Conservation (phyloP, 495 filamentous ascomycete species). For the Talaromyces proteolyticus region DNA sequence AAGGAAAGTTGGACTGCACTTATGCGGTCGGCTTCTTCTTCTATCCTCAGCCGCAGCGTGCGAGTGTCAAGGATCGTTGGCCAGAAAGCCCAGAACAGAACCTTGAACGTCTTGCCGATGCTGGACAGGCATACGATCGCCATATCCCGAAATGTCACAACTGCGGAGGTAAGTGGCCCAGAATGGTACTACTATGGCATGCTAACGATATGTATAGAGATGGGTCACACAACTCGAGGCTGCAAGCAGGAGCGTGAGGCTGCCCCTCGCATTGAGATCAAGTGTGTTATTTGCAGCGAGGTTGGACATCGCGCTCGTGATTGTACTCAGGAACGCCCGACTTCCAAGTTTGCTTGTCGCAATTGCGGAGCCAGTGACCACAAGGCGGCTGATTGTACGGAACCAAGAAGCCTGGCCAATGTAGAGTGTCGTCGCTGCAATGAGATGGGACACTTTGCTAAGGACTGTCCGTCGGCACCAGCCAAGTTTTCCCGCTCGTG, state of each 20-base stretch:
- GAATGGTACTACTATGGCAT: neutral
- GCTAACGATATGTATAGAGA: constrained; percentile 35
- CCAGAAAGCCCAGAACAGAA: constrained; percentile 64
- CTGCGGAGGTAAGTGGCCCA: constrained; percentile 48
- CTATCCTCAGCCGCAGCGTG: constrained; percentile 56
- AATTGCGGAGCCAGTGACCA: constrained; percentile 72
- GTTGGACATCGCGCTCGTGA: constrained; percentile 65
- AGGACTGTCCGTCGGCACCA: constrained; percentile 65
- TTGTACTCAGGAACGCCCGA: constrained; percentile 57
- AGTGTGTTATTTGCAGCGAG: constrained; percentile 71
- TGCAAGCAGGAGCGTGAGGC: constrained; percentile 59
- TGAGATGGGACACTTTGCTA: constrained; percentile 75
- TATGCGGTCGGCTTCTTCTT: constrained; percentile 69
- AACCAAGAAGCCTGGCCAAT: constrained; percentile 64
- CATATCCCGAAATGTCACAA: constrained; percentile 62
- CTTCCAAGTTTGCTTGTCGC: constrained; percentile 64
- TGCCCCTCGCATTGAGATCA: constrained; percentile 44
- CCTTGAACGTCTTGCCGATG: constrained; percentile 62
- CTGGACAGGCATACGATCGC: constrained; percentile 63
- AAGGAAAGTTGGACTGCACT: constrained; percentile 71
- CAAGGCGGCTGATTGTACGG: constrained; percentile 53
- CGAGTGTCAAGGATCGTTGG: constrained; percentile 55
- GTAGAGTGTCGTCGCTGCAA: constrained; percentile 80
- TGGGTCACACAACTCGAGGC: constrained; percentile 63
- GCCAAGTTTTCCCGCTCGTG: constrained; percentile 43